Evolutionary conservation across 164 flowering plant genomes (phyloP), one percentile per base, ranked within the genome.

Genomic region (Vitis riparia): DNA sequence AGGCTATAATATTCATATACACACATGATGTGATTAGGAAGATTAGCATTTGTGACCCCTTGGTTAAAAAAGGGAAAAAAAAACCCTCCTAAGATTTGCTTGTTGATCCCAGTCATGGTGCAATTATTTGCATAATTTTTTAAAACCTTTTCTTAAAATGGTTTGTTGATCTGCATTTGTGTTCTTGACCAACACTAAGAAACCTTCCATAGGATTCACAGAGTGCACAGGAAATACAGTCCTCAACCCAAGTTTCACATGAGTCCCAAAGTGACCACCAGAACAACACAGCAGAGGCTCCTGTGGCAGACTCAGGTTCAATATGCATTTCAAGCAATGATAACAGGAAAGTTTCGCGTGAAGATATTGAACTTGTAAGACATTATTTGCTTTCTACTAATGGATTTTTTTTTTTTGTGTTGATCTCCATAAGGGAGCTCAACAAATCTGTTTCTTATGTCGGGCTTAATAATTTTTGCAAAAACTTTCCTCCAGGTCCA

Each of bases 321-420:
- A 76, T 86, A 65, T 88, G 96, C 10, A 81, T 80, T 69, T 84
- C 97, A 63, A 89, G 91, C 84, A 88, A 84, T 84, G 97, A 90
- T 70, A 72, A 82, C 70, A 82, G 87, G 73, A 94, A 86, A 71
- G 93, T 91, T 73, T 92, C 99, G 29, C 91, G 93, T 32, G 89
- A 91, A 76, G 97, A 91, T 81, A 87, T 91, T 72, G 91, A 85
- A 82, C 89, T 91, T 70, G 97, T 91, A 81, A 82, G 89, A 19
- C 12, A 29, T 11, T 55, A 3, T 51, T n/a, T 57, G 62, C 51
- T 53, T 16, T 5, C 44, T 70, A 1, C n/a, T 3, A 3, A 37
- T 37, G 44, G 44, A 1, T 27, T 63, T 16, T 12, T 10, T n/a
- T 61, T 10, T 32, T 62, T 59, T 57, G 5, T 11, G 1, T 57